These are phyloP conservation scores for Fraxinus dipetala DNA, from an alignment of 305 asterid species.

Conservation along the genomic window DNA sequence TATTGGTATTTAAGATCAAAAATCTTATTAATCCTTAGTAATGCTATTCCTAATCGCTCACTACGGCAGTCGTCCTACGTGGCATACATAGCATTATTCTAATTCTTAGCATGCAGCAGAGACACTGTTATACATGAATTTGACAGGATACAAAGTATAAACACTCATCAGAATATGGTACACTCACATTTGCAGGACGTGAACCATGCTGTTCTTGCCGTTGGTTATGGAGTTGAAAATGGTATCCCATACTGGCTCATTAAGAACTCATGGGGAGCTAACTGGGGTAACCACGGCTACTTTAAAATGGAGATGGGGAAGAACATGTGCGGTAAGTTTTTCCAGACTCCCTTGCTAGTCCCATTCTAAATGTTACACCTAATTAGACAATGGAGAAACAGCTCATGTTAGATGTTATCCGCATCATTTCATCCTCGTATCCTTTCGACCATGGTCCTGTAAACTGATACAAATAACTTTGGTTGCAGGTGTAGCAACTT, in stretches of 20 bases:
- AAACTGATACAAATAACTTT: slow-evolving; percentile 18
- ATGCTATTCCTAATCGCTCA: too few species aligned
- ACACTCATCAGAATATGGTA: too few species aligned
- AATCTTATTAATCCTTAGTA: too few species aligned
- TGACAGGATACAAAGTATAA: too few species aligned
- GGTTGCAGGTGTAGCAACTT: slow-evolving; percentile 66
- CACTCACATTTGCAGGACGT: slow-evolving; percentile 43
- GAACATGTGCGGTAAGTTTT: slow-evolving; percentile 86
- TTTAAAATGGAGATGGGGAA: slow-evolving; percentile 95
- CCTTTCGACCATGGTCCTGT: background rate
- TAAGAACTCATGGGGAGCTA: slow-evolving; percentile 91
- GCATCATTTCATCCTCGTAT: background rate
- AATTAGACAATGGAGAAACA: background rate
- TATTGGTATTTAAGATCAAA: too few species aligned
- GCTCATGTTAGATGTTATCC: background rate
- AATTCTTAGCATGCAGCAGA: too few species aligned
- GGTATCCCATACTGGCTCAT: slow-evolving; percentile 80
- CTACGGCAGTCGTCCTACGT: too few species aligned
- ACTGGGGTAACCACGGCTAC: slow-evolving; percentile 88
- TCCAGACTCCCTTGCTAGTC: background rate
- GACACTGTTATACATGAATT: too few species aligned
- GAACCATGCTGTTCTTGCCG: slow-evolving; percentile 92
- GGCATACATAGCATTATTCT: too few species aligned
- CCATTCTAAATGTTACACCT: background rate
- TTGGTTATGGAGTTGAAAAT: slow-evolving; percentile 81